These are phyloP conservation scores for Magnolia sinica DNA, from an alignment of 164 flowering plant genomes.

Conservation along the genomic window DNA sequence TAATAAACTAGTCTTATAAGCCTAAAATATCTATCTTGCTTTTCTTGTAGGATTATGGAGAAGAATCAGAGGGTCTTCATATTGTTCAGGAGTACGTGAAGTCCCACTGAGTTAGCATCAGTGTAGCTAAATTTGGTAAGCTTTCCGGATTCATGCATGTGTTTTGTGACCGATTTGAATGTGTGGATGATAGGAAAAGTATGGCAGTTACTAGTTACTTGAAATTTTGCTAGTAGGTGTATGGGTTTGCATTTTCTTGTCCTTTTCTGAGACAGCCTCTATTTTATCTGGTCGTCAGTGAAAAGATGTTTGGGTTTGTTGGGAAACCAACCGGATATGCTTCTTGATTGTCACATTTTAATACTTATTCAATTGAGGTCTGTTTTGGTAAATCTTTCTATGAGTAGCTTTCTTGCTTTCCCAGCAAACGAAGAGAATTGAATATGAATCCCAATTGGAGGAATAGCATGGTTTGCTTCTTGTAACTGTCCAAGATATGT, in stretches of 20 bases:
- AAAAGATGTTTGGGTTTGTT: not conserved
- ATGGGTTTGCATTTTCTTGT: not conserved
- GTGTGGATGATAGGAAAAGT: not conserved
- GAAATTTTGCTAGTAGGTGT: not conserved
- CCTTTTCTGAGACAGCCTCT: not conserved
- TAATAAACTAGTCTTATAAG: not conserved
- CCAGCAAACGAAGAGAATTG: not conserved
- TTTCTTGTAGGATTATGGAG: constrained; percentile 52
- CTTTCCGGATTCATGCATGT: not conserved
- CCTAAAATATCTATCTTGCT: too few species aligned
- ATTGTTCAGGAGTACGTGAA: constrained; percentile 53
- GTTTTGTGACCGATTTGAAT: not conserved
- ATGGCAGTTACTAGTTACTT: not conserved
- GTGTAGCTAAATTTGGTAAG: not conserved
- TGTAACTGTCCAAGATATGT: not conserved
- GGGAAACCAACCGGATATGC: not conserved
- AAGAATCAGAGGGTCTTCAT: constrained; percentile 50
- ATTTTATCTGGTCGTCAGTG: not conserved
- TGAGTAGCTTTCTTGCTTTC: not conserved
- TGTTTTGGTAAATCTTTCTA: not conserved
- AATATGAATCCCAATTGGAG: not conserved
- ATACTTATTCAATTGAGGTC: not conserved
- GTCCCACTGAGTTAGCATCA: constrained; percentile 29
- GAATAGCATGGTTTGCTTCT: not conserved
- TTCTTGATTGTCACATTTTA: not conserved